Percentiles rank a stretch among this genome's conserved stretches.
These are phyloP conservation scores for Eutypa lata DNA, from an alignment of 2,329 filamentous ascomycete species.

Conservation along the genomic window DNA sequence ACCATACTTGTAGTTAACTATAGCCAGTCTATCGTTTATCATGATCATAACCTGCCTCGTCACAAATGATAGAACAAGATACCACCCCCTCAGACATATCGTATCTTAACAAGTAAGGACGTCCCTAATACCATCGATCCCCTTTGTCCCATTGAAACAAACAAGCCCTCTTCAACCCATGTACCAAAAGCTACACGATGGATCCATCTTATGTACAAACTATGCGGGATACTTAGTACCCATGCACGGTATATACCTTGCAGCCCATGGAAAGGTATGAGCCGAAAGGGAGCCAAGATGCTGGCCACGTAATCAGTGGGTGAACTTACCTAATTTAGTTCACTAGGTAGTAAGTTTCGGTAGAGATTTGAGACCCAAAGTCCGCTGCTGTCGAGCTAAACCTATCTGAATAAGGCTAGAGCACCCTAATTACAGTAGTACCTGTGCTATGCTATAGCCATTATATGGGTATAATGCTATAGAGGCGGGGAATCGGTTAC, in stretches of 20 bases:
- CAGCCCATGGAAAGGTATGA: neutral
- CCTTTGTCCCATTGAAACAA: no score
- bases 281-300: neutral
- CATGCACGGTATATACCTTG: neutral
- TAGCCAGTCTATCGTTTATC: no score
- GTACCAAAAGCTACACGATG: neutral
- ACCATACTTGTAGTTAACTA: no score
- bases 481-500: neutral
- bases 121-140: no score
- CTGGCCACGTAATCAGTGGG: constrained; percentile 1
- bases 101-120: no score
- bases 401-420: neutral
- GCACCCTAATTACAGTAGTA: neutral
- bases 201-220: neutral
- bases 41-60: no score
- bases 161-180: no score
- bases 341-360: neutral
- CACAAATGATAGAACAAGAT: no score
- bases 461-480: neutral
- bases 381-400: no score
- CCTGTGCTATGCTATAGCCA: neutral
- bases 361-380: neutral
- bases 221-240: neutral
- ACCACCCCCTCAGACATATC: no score
- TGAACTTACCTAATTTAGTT: neutral